Percentiles rank a stretch among this genome's conserved stretches.
Conservation (phyloP, 495 filamentous ascomycete species). For the Letharia lupina region DNA sequence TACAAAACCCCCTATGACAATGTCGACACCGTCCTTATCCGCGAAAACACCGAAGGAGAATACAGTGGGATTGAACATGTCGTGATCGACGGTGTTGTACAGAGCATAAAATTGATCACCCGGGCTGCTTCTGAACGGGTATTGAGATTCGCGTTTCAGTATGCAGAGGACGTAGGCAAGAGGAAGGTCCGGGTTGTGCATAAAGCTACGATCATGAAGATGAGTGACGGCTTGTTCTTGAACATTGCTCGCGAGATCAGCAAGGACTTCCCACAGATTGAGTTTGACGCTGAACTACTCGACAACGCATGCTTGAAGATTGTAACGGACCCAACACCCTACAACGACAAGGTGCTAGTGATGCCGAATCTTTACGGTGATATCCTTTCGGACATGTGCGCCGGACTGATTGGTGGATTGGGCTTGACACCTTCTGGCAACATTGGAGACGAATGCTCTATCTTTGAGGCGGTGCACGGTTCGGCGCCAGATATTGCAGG, state of each 20-base stretch:
- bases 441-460: slow-evolving; percentile 97
- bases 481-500: slow-evolving; percentile 97
- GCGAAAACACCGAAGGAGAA: slow-evolving; percentile 99
- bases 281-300: slow-evolving; percentile 93
- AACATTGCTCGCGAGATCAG: slow-evolving; percentile 70
- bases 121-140: slow-evolving; percentile 88
- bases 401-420: slow-evolving; percentile 93
- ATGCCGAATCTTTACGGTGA: slow-evolving; percentile 99
- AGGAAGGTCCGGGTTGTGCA: slow-evolving; percentile 95
- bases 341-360: slow-evolving; percentile 98
- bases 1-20: slow-evolving; percentile 98
- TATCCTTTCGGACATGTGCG: slow-evolving; percentile 99
- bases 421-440: slow-evolving; percentile 96
- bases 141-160: slow-evolving; percentile 93
- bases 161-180: slow-evolving; percentile 82
- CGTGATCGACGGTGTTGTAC: slow-evolving; percentile 94
- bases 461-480: slow-evolving; percentile 99
- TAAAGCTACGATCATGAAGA: slow-evolving; percentile 99
- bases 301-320: slow-evolving; percentile 99
- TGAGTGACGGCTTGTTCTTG: slow-evolving; percentile 97
- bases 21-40: slow-evolving; percentile 95
- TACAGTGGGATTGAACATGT: slow-evolving; percentile 99
- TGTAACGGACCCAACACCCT: slow-evolving; percentile 84
- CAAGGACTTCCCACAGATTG: slow-evolving; percentile 88
- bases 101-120: slow-evolving; percentile 99